These are phyloP conservation scores for Dacryopinax spathularia DNA, from an alignment of 768 basidiomycete species.

Conservation along the genomic window DNA sequence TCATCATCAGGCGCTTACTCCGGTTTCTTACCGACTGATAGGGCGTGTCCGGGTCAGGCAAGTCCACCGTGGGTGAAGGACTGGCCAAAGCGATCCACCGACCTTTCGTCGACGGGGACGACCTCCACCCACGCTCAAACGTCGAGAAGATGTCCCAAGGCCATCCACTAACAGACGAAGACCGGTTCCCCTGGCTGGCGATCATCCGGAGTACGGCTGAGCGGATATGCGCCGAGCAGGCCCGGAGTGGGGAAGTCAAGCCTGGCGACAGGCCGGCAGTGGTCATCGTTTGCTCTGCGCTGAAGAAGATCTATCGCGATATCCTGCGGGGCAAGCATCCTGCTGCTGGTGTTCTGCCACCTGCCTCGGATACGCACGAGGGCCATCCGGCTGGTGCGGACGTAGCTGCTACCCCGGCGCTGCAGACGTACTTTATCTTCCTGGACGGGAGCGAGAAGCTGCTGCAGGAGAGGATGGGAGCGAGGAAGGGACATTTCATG, in stretches of 20 bases:
- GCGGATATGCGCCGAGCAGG: slow-evolving; percentile 24
- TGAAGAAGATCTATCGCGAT: slow-evolving; percentile 70
- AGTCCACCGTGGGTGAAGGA: slow-evolving; percentile 51
- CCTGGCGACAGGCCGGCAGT: slow-evolving; percentile 32
- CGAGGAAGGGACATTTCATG: slow-evolving; percentile 66
- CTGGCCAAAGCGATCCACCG: slow-evolving; percentile 47
- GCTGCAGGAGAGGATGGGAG: slow-evolving; percentile 48
- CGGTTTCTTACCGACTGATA: slow-evolving; percentile 16
- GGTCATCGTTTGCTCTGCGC: slow-evolving; percentile 76
- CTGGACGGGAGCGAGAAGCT: slow-evolving; percentile 45
- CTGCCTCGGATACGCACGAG: slow-evolving; percentile 6
- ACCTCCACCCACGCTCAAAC: slow-evolving; percentile 67
- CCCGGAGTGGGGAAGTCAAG: slow-evolving; percentile 8
- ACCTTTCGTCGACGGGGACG: slow-evolving; percentile 81
- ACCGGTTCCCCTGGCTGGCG: slow-evolving; percentile 76
- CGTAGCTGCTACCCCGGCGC: slow-evolving; percentile 6
- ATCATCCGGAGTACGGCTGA: slow-evolving; percentile 54
- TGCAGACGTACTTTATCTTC: slow-evolving; percentile 69
- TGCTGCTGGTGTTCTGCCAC: slow-evolving; percentile 14
- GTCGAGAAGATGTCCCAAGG: slow-evolving; percentile 79
- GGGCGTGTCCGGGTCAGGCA: slow-evolving; percentile 65
- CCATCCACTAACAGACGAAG: slow-evolving; percentile 59
- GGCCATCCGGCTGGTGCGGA: slow-evolving; percentile 1
- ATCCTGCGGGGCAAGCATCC: slow-evolving; percentile 48
- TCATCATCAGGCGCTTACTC: background rate